Base-by-base conservation (phyloP, 2,329 filamentous ascomycete species). In the Cyphellophora europaea region DNA sequence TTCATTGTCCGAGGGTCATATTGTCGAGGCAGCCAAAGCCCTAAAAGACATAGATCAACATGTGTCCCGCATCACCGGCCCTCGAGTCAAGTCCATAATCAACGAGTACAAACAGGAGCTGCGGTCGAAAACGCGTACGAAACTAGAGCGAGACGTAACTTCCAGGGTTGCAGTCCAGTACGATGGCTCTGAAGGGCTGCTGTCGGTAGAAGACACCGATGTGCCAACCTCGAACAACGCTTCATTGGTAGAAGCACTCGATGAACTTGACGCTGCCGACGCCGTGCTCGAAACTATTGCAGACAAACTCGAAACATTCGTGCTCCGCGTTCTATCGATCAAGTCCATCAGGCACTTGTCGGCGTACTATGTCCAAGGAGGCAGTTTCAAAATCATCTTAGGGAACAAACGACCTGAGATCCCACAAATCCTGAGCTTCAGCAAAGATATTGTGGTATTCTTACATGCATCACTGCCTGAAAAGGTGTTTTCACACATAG, bases 401-500 rank as follows among this genome's bases (percentile, higher is more conserved):
- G 6, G 43, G 50, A 41, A 30, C 41, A 38, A 41, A 51, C 47
- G 36, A 25, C 43, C 47, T 29, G 60, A 48, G 3, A 48, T 56
- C 23, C 32, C 52, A 10, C 50, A 59, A 19, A 49, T 69, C 4
- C 55, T 74, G 33, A 48, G 55, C 30, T 62, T 66, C 36, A 43
- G 72, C 12, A 52, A 52, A 19, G 46, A 49, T 0, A 56, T 72
- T 8, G 56, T 75, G 5, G 57, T 61, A 6, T 78, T 71, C 44
- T 47, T 80, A 11, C 60, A 60, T 31, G 57, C 60, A 4, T 57
- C 58, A 11, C 56, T 80, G 5, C 74, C 75, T 5, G 37, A 54
- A 15, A 54, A 58, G 2, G 55, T 77, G 10, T 54, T 61, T 5
- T 44, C 56, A 5, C 67, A 74, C 1, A 61, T 95, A 2, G 82